These are phyloP conservation scores for Melastoma malabathricum DNA, from an alignment of 345 rosid genomes.

Conservation along the genomic window DNA sequence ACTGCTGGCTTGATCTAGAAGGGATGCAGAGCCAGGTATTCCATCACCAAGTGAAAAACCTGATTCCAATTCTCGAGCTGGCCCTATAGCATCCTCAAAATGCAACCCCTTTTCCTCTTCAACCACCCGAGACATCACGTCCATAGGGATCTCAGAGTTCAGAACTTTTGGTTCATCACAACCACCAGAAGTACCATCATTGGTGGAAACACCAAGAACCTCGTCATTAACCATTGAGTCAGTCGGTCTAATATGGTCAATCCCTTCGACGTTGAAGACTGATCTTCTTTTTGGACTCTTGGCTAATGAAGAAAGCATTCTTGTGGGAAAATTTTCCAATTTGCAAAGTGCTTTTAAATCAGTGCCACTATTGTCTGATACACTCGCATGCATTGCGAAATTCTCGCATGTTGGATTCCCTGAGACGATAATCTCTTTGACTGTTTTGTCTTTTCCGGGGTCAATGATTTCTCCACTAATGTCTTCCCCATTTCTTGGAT, in stretches of 20 bases:
- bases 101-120: conserved; percentile 10
- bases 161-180: conserved; percentile 18
- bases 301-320: conserved; percentile 46
- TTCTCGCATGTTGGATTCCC: conserved; percentile 22
- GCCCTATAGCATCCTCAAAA: conserved; percentile 22
- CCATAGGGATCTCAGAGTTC: conserved; percentile 25
- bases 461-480: conserved; percentile 28
- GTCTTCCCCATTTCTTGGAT: not conserved
- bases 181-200: conserved; percentile 9
- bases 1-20: conserved; percentile 26
- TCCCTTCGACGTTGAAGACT: no score
- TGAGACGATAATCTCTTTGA: conserved; percentile 20
- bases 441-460: conserved; percentile 18
- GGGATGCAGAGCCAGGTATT: conserved; percentile 40
- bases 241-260: no score
- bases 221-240: conserved; percentile 15
- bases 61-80: no score
- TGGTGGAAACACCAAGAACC: conserved; percentile 22
- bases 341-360: conserved; percentile 61
- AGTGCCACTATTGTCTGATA: conserved; percentile 25
- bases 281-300: no score
- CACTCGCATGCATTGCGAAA: conserved; percentile 16
- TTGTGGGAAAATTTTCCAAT: conserved; percentile 74
- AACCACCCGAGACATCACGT: conserved; percentile 12
- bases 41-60: no score